Evolutionary conservation across 139 green algal species (phyloP).

Genomic region (Chlorella ohadii): DNA sequence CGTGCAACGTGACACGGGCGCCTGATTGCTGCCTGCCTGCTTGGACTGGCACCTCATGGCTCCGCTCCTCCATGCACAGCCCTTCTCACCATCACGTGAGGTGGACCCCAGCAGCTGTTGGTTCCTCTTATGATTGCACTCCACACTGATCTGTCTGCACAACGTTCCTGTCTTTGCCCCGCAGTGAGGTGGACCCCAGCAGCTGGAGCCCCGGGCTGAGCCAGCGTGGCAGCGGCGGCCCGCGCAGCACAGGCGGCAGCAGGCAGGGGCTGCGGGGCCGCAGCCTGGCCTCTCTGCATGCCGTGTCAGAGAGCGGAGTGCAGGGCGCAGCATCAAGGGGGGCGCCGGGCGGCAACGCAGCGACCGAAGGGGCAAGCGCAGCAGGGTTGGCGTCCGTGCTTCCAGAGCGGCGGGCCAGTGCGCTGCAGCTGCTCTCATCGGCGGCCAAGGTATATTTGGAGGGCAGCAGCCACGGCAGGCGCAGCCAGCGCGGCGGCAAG

Average conservation of each 20-base stretch:
- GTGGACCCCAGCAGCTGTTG: too few species aligned
- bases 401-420: not conserved
- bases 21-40: too few species aligned
- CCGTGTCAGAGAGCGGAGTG: not conserved
- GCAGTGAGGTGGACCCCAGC: constrained; percentile 1
- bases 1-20: too few species aligned
- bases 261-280: not conserved
- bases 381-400: not conserved
- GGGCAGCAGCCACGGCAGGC: constrained; percentile 9
- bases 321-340: not conserved
- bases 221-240: not conserved
- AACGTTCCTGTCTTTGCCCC: too few species aligned
- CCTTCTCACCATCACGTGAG: too few species aligned
- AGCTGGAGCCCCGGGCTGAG: not conserved
- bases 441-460: constrained; percentile 20
- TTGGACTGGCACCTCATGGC: too few species aligned
- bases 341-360: too few species aligned
- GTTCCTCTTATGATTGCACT: too few species aligned
- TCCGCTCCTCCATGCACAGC: too few species aligned
- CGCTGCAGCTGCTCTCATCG: constrained; percentile 17
- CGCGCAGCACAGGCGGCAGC: not conserved
- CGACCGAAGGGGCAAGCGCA: not conserved
- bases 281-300: not conserved
- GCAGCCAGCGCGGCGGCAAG: constrained; percentile 14
- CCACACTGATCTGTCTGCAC: not conserved